Base-by-base conservation (phyloP, 169 alveolate genomes). In the Cryptosporidium xiaoi region DNA sequence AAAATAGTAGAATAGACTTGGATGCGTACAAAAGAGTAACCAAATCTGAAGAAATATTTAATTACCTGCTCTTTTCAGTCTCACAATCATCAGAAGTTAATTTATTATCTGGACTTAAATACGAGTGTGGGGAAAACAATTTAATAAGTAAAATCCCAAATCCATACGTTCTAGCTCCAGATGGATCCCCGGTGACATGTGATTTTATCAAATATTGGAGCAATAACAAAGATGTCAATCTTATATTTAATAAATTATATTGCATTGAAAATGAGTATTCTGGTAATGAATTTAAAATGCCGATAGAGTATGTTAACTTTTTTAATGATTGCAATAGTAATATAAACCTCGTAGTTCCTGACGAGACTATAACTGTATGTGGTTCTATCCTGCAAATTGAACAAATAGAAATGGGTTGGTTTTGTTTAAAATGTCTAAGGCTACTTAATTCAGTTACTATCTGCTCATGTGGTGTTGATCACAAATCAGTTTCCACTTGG, bases 161-260 rank as follows among this genome's bases (percentile, higher is more conserved):
- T 77, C 87, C 87, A 44, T 77, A 77, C 46, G 24, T 77, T 46
- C 64, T 77, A 16, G 87, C 77, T 44, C 87, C 87, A 44, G 87
- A 77, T 18, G 87, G 87, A 44, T n/a, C 87, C 46, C 87, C 87
- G 6, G 64, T 77, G 12, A 62, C 87, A 5, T 8, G 3, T 5
- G 50, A 40, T 2, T 60, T 77, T 60, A 56, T 58, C 12, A 51
- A 31, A 16, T 33, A 20, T 2, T 18, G 27, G 24, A 77, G 24
- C 10, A 62, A 40, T 20, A 10, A 62, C 36, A 56, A 56, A 8
- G 16, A 29, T 13, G 27, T n/a, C 12, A 40, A 33, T 50, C 15
- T 62, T 20, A 33, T 51, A 3, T 60, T 77, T 60, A 77, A 40
- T 29, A 56, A 33, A 77, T 46, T 71, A 56, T 77, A 77, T 29